phyloP scores from a whole-genome alignment of 139 green algal species.

The Coelastrella sp. region DNA sequence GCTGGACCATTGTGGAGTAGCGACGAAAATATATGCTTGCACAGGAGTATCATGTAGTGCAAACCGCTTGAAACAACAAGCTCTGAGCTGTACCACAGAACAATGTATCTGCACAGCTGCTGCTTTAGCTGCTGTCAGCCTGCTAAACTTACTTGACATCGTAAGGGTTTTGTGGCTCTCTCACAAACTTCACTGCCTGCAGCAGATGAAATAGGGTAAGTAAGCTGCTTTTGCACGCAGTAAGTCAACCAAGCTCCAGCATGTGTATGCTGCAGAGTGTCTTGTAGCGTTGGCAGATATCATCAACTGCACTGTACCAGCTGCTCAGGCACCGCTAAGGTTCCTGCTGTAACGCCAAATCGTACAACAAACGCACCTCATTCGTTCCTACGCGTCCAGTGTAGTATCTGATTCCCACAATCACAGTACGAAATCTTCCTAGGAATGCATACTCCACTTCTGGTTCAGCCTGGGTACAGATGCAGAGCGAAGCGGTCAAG shows the following conservation, averaged over 20 bases:
- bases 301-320: neutral
- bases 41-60: neutral
- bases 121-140: neutral
- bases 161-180: conserved; percentile 74
- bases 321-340: neutral
- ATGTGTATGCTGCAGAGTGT: too few species aligned
- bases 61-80: too few species aligned
- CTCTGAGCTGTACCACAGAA: too few species aligned
- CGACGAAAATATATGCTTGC: too few species aligned
- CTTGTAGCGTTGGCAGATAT: too few species aligned
- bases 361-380: conserved; percentile 24
- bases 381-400: conserved; percentile 54
- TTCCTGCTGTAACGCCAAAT: neutral
- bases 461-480: neutral
- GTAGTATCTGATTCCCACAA: conserved; percentile 61
- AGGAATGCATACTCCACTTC: conserved; percentile 47
- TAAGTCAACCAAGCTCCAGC: too few species aligned
- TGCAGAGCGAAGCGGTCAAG: too few species aligned
- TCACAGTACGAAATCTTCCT: conserved; percentile 36
- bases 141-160: conserved; percentile 56
- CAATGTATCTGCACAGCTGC: neutral
- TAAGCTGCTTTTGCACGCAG: neutral
- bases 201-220: neutral
- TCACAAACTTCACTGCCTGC: conserved; percentile 68
- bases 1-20: too few species aligned